A percentile compares a stretch with the other conserved stretches of the same genome.
Evolutionary conservation across 352 stramenopile species (phyloP).

Genomic region (Aphanomyces stellatus): DNA sequence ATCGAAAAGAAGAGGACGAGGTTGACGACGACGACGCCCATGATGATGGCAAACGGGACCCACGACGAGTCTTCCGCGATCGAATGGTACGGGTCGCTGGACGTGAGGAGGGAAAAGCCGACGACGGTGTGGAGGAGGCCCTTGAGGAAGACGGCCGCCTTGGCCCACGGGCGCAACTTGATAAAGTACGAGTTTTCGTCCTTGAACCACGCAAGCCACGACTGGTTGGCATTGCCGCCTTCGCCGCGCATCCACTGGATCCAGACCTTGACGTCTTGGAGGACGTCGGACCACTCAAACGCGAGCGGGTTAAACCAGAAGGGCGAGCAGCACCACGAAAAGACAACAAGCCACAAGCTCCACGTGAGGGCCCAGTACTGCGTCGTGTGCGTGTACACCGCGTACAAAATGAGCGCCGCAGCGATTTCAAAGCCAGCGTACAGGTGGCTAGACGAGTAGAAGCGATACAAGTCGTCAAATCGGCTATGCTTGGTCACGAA

Average conservation of each 20-base stretch:
- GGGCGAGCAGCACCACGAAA: constrained; percentile 90
- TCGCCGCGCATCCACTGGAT: constrained; percentile 93
- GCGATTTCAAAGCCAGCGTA: constrained; percentile 93
- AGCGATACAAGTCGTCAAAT: constrained; percentile 97
- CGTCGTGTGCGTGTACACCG: constrained; percentile 85
- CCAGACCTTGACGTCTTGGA: constrained; percentile 83
- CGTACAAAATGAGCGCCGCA: constrained; percentile 90
- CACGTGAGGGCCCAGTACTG: constrained; percentile 97
- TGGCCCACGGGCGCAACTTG: constrained; percentile 81
- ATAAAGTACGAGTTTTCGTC: constrained; percentile 93
- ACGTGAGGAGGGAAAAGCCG: constrained; percentile 77
- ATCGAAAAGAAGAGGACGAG: constrained; percentile 56
- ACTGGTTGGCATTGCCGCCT: constrained; percentile 87
- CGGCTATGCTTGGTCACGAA: constrained; percentile 98
- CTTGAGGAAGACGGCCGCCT: constrained; percentile 88
- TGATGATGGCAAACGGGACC: constrained; percentile 50
- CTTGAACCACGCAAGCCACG: constrained; percentile 94
- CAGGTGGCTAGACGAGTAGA: constrained; percentile 97
- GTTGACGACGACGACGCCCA: constrained; percentile 42
- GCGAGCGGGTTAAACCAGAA: constrained; percentile 98
- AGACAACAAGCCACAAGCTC: constrained; percentile 94
- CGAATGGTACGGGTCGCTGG: constrained; percentile 56
- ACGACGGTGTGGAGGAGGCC: constrained; percentile 82
- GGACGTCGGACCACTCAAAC: constrained; percentile 94
- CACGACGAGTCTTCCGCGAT: constrained; percentile 41